Conservation (phyloP, 495 filamentous ascomycete genomes). For the Hypomontagnella submonticulosa region DNA sequence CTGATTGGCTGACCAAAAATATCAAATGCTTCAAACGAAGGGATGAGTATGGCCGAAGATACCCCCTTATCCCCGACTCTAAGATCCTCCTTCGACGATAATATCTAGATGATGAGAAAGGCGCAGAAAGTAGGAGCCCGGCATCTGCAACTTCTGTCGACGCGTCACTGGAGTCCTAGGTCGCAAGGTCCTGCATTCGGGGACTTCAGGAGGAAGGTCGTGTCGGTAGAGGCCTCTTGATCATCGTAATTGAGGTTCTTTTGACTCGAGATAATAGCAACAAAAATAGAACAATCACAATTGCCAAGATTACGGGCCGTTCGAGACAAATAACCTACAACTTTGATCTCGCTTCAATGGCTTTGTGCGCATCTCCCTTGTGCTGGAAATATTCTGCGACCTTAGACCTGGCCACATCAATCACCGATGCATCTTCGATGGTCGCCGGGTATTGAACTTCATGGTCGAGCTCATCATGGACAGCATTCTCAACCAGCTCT, state of each 20-base stretch:
- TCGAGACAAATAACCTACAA: constrained; percentile 49
- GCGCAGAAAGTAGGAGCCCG: not conserved
- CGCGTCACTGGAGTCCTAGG: not conserved
- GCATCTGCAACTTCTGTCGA: not conserved
- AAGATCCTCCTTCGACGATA: constrained; percentile 13
- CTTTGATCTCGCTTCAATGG: constrained; percentile 68
- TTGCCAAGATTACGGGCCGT: not conserved
- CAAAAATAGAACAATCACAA: constrained; percentile 15
- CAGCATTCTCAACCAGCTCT: constrained; percentile 79
- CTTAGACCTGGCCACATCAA: constrained; percentile 60
- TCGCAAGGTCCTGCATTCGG: not conserved
- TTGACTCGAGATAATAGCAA: not conserved
- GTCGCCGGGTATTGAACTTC: constrained; percentile 63
- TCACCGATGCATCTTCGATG: constrained; percentile 63
- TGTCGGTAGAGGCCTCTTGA: constrained; percentile 1
- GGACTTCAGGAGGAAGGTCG: not conserved
- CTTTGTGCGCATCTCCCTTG: constrained; percentile 58
- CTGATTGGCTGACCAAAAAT: constrained; percentile 23
- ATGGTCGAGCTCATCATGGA: constrained; percentile 61
- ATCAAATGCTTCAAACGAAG: constrained; percentile 18
- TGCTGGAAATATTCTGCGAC: constrained; percentile 62
- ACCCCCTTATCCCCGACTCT: not conserved
- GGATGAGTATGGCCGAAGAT: constrained; percentile 16
- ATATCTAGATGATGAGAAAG: not conserved
- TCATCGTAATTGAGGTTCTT: constrained; percentile 6